Evolutionary conservation across 352 stramenopile species (phyloP).

Genomic region (Globisporangium radiosum): DNA sequence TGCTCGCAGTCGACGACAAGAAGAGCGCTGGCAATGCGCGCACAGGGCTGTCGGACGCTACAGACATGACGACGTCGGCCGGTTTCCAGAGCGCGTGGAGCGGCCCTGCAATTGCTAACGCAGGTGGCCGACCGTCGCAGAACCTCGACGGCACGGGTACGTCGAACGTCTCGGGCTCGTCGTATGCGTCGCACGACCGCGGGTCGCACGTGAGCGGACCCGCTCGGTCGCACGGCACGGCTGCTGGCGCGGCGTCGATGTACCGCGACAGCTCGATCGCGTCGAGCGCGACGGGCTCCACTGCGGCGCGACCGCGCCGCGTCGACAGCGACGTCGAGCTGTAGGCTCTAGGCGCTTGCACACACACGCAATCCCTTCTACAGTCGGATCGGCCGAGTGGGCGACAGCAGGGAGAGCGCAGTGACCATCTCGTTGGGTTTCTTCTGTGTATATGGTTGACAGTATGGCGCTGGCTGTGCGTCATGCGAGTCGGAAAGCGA

Average conservation of each 20-base stretch:
- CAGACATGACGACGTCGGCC: slow-evolving; percentile 13
- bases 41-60: slow-evolving; percentile 13
- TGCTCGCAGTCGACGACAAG: slow-evolving; percentile 19
- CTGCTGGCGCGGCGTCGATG: slow-evolving; percentile 11
- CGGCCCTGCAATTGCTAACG: background rate
- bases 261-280: slow-evolving; percentile 14
- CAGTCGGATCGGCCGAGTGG: too few species aligned
- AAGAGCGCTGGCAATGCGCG: slow-evolving; percentile 15
- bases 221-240: slow-evolving; percentile 28
- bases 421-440: too few species aligned
- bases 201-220: slow-evolving; percentile 10
- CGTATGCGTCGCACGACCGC: slow-evolving; percentile 15
- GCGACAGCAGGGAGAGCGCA: too few species aligned
- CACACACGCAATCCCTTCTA: background rate
- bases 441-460: background rate
- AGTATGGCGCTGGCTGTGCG: too few species aligned
- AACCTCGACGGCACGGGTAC: slow-evolving; percentile 10
- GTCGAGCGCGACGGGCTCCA: slow-evolving; percentile 6
- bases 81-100: slow-evolving; percentile 21
- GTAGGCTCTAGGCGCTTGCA: slow-evolving; percentile 11
- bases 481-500: too few species aligned
- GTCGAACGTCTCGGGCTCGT: slow-evolving; percentile 15
- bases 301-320: slow-evolving; percentile 17
- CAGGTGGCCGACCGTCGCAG: slow-evolving; percentile 8
- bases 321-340: slow-evolving; percentile 65